Evolutionary conservation across 2,329 filamentous ascomycete species (phyloP), one percentile per base, ranked within the genome.

Genomic region (Fusarium nanum): DNA sequence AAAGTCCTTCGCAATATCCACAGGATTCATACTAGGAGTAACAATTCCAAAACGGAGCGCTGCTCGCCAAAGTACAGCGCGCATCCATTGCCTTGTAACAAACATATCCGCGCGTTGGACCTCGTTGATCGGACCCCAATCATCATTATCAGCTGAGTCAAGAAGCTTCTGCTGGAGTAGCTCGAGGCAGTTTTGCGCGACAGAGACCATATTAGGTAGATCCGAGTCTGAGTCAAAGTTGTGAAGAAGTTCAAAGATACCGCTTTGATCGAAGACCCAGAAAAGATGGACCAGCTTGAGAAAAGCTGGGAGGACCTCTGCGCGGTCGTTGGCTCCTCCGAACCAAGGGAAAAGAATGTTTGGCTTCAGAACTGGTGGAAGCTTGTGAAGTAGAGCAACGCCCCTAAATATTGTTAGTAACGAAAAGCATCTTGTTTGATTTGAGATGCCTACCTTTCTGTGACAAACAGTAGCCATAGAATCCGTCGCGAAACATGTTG

Each of bases 71-170:
- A 85, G 65, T 5, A 85, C 79, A 44, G 83, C 81, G 10, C 83
- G 80, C 83, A 86, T 85, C 84, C 84, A 86, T 47, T 85, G 83
- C 3, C 82, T 76, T 0, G 84, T 85, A 5, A 85, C 83, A 60
- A 79, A 82, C n/a, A 86, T 78, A 50, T 85, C 84, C 6, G 83
- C 84, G 10, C 80, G 80, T 58, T 86, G 84, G 0, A 85, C 80
- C 27, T 85, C 83, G n/a, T 81, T 85, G n/a, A 80, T 79, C 0
- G 66, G 70, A 0, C 76, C 77, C 46, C 75, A 76, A 9, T 80
- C 80, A 5, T 79, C 77, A 7, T 82, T 79, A 2, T 78, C 71
- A 0, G 81, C 75, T 0, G 78, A 79, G 41, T 84, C 81, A 6
- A 82, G 80, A 0, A 85, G 77, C 22, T 80, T 82, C 40, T 76